phyloP scores from a whole-genome alignment of 1,139 yeast genomes.

The Kluyveromyces marxianus region DNA sequence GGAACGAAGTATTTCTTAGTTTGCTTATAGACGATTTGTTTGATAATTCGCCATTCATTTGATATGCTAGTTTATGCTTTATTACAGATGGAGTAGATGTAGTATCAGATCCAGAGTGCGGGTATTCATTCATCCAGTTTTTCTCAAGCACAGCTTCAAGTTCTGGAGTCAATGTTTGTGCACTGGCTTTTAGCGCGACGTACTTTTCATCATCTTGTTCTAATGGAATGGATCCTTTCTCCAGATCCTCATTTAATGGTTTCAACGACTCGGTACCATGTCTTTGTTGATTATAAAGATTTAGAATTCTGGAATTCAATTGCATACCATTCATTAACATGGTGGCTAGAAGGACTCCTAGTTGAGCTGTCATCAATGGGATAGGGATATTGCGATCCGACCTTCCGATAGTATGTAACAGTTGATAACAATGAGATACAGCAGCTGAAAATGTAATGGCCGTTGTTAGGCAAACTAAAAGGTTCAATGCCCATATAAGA shows the following conservation, averaged over 20 bases:
- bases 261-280: background rate
- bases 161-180: slow-evolving; percentile 30
- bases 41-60: background rate
- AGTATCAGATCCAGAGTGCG: slow-evolving; percentile 9
- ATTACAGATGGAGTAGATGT: slow-evolving; percentile 9
- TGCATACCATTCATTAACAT: slow-evolving; percentile 5
- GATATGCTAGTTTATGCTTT: slow-evolving; percentile 5
- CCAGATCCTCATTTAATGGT: background rate
- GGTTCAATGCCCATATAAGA: too few species aligned
- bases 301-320: background rate
- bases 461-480: slow-evolving; percentile 10
- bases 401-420: slow-evolving; percentile 6
- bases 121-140: slow-evolving; percentile 13
- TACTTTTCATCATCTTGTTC: slow-evolving; percentile 12
- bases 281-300: background rate
- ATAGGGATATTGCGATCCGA: slow-evolving; percentile 4
- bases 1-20: slow-evolving; percentile 1
- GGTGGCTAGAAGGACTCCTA: slow-evolving; percentile 4
- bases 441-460: slow-evolving; percentile 18
- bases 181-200: slow-evolving; percentile 26
- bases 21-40: background rate
- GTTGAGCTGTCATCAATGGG: slow-evolving; percentile 7
- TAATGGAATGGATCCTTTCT: background rate
- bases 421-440: slow-evolving; percentile 16
- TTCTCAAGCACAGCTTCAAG: slow-evolving; percentile 13